Evolutionary conservation across 768 basidiomycete genomes (phyloP).

Genomic region (Pulveroboletus sp.): DNA sequence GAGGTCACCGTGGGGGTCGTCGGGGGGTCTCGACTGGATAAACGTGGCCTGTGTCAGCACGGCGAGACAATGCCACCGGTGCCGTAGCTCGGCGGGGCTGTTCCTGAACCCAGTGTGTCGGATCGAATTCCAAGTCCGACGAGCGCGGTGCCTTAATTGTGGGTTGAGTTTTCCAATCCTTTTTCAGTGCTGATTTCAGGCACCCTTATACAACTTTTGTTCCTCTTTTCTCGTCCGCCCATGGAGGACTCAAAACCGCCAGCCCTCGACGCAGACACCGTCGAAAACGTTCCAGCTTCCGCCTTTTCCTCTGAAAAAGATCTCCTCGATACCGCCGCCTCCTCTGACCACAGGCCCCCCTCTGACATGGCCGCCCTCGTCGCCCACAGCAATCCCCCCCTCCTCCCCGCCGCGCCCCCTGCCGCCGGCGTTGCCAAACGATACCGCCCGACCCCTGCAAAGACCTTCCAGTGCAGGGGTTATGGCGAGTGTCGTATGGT

Average conservation of each 20-base stretch:
- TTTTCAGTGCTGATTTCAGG: conserved; percentile 33
- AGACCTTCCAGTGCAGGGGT: conserved; percentile 93
- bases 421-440: conserved; percentile 45
- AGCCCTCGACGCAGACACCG: conserved; percentile 20
- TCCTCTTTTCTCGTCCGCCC: conserved; percentile 31
- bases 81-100: conserved; percentile 34
- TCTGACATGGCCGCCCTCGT: conserved; percentile 34
- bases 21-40: conserved; percentile 20
- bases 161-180: conserved; percentile 21
- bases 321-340: not conserved
- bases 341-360: conserved; percentile 1
- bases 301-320: conserved; percentile 4
- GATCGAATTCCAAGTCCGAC: conserved; percentile 29
- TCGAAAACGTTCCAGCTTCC: conserved; percentile 7
- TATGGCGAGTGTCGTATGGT: conserved; percentile 97
- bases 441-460: conserved; percentile 80
- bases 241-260: conserved; percentile 35
- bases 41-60: conserved; percentile 1
- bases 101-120: conserved; percentile 30
- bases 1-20: conserved; percentile 13
- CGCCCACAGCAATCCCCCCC: conserved; percentile 18
- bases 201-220: conserved; percentile 32
- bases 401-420: conserved; percentile 17
- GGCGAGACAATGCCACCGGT: conserved; percentile 28
- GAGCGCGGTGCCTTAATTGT: conserved; percentile 34